Percentiles rank a stretch among this genome's conserved stretches.
phyloP scores from a whole-genome alignment of 805 yeast species.

The Candida caryicola region DNA sequence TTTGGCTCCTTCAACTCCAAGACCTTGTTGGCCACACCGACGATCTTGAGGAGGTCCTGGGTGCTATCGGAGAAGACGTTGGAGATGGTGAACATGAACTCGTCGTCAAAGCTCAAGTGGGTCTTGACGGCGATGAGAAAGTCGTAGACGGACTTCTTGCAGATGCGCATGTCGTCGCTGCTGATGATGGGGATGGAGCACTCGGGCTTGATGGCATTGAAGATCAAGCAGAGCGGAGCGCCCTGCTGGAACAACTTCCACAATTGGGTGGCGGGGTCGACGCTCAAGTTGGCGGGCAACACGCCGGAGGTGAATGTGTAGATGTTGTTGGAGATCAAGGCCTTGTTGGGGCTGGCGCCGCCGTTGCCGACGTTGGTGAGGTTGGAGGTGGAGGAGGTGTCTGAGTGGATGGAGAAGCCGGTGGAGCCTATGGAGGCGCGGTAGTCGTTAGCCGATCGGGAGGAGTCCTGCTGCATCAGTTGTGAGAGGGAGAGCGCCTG shows the following conservation, averaged over 20 bases:
- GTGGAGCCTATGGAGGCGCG: conserved; percentile 33
- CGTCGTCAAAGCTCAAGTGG: conserved; percentile 71
- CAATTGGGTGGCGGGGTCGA: conserved; percentile 90
- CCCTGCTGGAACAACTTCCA: conserved; percentile 91
- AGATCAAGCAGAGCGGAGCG: conserved; percentile 82
- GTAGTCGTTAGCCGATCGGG: conserved; percentile 19
- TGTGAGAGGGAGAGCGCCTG: conserved; percentile 57
- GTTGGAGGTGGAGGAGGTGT: conserved; percentile 25
- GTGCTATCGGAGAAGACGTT: conserved; percentile 84
- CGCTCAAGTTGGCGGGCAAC: conserved; percentile 65
- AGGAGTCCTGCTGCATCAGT: conserved; percentile 28
- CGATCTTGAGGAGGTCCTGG: conserved; percentile 69
- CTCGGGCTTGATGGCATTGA: conserved; percentile 59
- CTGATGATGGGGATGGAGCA: conserved; percentile 61
- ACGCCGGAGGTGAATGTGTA: conserved; percentile 74
- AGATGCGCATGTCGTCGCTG: conserved; percentile 76
- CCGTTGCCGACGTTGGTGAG: conserved; percentile 12
- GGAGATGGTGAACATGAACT: conserved; percentile 83
- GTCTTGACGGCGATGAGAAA: conserved; percentile 83
- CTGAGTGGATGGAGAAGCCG: conserved; percentile 37
- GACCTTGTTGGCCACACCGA: conserved; percentile 67
- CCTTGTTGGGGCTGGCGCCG: conserved; percentile 6
- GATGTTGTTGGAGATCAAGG: conserved; percentile 33
- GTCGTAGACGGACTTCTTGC: conserved; percentile 87
- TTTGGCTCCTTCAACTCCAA: conserved; percentile 18